Evolutionary conservation across 1,284 basidiomycete species (phyloP).

Genomic region (Ganoderma meredithae): DNA sequence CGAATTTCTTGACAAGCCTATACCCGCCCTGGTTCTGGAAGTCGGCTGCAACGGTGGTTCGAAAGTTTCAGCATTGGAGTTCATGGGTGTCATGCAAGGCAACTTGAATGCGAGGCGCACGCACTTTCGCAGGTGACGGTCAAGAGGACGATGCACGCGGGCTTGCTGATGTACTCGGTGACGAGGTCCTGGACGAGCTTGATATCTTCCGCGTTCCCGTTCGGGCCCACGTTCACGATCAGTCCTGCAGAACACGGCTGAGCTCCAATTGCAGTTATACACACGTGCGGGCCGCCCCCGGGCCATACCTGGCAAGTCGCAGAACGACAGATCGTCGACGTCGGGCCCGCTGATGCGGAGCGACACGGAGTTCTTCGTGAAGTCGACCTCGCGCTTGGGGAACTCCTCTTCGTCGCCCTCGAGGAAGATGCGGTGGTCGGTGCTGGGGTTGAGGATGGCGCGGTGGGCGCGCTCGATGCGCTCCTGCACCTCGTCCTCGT

Average conservation of each 20-base stretch:
- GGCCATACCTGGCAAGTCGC: constrained; percentile 73
- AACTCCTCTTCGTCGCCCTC: constrained; percentile 40
- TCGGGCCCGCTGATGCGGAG: constrained; percentile 72
- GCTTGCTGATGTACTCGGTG: constrained; percentile 61
- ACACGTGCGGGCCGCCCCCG: too few relatives aligned
- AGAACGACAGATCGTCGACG: constrained; percentile 76
- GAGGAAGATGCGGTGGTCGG: constrained; percentile 40
- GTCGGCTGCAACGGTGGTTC: constrained; percentile 55
- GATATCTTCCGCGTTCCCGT: constrained; percentile 62
- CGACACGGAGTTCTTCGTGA: constrained; percentile 70
- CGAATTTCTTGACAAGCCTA: constrained; percentile 60
- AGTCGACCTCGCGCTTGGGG: constrained; percentile 51
- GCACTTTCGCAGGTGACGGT: constrained; percentile 79
- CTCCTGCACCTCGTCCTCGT: constrained; percentile 65
- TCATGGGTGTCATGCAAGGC: not conserved
- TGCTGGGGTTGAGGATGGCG: constrained; percentile 72
- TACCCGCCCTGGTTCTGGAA: constrained; percentile 79
- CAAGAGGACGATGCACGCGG: constrained; percentile 72
- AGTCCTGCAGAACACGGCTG: constrained; percentile 51
- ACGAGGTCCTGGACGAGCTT: constrained; percentile 66
- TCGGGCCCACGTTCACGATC: constrained; percentile 64
- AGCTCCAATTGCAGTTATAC: too few relatives aligned
- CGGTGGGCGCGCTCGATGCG: constrained; percentile 73
- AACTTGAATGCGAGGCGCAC: constrained; percentile 25
- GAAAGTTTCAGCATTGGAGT: not conserved